Evolutionary conservation across 2,329 filamentous ascomycete species (phyloP), one percentile per base, ranked within the genome.

Genomic region (Aspergillus felis): DNA sequence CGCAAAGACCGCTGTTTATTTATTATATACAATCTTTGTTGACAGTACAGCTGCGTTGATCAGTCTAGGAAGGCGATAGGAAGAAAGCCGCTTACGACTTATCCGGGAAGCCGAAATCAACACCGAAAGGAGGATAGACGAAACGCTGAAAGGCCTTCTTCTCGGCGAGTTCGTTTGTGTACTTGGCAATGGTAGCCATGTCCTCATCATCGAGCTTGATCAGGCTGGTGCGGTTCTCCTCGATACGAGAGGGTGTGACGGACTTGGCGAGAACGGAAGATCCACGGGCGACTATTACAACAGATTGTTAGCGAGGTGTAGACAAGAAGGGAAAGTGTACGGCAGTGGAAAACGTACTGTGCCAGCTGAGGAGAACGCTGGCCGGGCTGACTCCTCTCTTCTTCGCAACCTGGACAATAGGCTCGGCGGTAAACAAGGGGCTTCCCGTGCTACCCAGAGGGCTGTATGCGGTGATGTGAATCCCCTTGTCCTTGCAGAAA

Each of bases 81-180:
- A 27, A 35, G 20, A 35, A 24, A 51, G n/a, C 4, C 20, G 42
- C 42, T 52, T 50, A 58, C 5, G 57, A 59, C 80, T 87, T 87
- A 70, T 90, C 87, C n/a, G 86, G 87, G 77, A 90, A 90, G 1
- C 87, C 87, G 71, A 90, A 87, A 66, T 87, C 79, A 51, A 88
- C 74, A 2, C 85, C 85, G 66, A 89, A 90, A 0, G 86, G 82
- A 63, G 87, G 87, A 71, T 87, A 89, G 35, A 90, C 85, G 61
- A 84, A 89, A 51, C 74, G 71, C 57, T 71, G 66, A 59, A 72
- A 66, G 48, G 65, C 62, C 46, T 73, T 72, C 50, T 56, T 71
- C 42, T 69, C 68, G 8, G 67, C 68, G 44, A 73, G 60, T 14
- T 71, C 64, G 17, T 74, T 67, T 0, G 68, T 70, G 61, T 74